Percentiles rank a stretch among this genome's conserved stretches.
These are phyloP conservation scores for Quercus phellos DNA, from an alignment of 331 rosid genomes.

Conservation along the genomic window DNA sequence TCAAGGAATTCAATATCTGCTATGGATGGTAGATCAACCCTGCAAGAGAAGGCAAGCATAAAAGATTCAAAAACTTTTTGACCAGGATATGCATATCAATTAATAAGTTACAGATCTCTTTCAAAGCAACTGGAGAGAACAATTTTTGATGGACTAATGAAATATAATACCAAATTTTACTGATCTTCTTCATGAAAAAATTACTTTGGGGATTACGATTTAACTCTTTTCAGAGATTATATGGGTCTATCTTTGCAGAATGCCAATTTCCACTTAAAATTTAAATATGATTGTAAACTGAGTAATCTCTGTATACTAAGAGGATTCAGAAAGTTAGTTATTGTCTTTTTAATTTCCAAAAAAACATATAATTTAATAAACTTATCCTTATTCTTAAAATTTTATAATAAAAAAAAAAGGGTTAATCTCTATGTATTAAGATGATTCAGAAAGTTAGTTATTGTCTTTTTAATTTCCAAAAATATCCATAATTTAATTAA, in stretches of 20 bases:
- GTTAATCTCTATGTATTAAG: too few relatives aligned
- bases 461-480: too few relatives aligned
- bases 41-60: slow-evolving; percentile 24
- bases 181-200: neutral
- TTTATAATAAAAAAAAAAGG: too few relatives aligned
- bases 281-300: too few relatives aligned
- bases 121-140: neutral
- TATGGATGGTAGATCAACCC: slow-evolving; percentile 59
- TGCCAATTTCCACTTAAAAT: neutral
- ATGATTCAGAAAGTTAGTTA: too few relatives aligned
- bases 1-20: slow-evolving; percentile 49
- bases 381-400: too few relatives aligned
- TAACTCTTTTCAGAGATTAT: neutral
- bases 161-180: neutral
- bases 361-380: too few relatives aligned
- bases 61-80: slow-evolving; percentile 3
- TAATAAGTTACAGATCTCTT: neutral
- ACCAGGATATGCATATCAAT: neutral
- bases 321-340: too few relatives aligned
- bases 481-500: too few relatives aligned
- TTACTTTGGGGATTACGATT: neutral
- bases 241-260: neutral
- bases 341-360: too few relatives aligned
- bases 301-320: too few relatives aligned
- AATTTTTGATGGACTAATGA: neutral